phyloP scores from a whole-genome alignment of 116 monocot species.

The Papilionanthe hybrid region DNA sequence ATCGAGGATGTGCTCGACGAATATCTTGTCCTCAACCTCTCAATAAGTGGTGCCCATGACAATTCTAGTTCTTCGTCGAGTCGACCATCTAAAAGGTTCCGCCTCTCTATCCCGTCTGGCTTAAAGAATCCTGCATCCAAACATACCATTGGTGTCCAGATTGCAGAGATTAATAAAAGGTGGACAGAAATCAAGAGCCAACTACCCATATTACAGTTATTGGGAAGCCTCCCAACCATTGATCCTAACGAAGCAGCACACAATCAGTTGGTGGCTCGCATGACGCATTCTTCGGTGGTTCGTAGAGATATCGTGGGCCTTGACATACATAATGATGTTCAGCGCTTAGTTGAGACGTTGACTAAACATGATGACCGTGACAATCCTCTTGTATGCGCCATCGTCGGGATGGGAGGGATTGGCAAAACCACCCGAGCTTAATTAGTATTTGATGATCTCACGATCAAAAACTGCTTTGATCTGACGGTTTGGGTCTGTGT shows the following conservation, averaged over 20 bases:
- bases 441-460: too few species aligned
- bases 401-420: slow-evolving; percentile 2
- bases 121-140: too few species aligned
- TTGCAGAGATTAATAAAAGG: too few species aligned
- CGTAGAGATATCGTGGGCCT: not conserved
- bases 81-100: too few species aligned
- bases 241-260: not conserved
- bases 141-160: too few species aligned
- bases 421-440: not conserved
- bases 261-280: not conserved
- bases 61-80: too few species aligned
- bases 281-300: not conserved
- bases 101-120: too few species aligned
- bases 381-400: not conserved
- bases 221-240: not conserved
- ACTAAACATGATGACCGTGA: not conserved
- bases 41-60: too few species aligned
- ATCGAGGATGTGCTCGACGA: too few species aligned
- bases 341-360: not conserved
- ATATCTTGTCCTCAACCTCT: too few species aligned
- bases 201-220: not conserved
- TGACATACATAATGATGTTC: not conserved
- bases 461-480: too few species aligned
- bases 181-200: not conserved
- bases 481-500: too few species aligned